Evolutionary conservation across 1,139 yeast genomes (phyloP), one percentile per base, ranked within the genome.

Genomic region (Taphrina flavorubra): DNA sequence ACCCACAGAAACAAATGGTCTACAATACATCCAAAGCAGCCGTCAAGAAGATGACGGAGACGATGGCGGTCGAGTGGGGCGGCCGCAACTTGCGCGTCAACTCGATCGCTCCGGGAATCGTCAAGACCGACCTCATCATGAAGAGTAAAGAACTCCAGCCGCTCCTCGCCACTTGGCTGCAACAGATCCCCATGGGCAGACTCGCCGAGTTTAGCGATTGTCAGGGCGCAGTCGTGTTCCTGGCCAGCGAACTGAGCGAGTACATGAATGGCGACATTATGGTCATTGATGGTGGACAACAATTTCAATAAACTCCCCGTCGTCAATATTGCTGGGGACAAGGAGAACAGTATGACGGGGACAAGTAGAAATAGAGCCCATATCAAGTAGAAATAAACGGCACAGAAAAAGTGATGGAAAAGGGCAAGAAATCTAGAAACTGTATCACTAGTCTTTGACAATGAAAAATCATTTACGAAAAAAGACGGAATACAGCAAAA

Each of bases 191-290:
- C 10, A 53, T 58, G 39, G 70, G 65, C 7, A 55, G 70, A 13
- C 46, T 68, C 51, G 70, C 67, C 3, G 65, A 64, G 18, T 59
- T 63, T 82, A 88, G 65, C 85, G 91, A 87, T 78, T 82, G 87
- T 75, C 87, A 86, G 55, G 89, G 90, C 68, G 88, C 89, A 47
- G 86, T 86, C 76, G 83, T 87, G 74, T 87, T 86, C 80, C 82
- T 87, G 72, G 90, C 90, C 16, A 78, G 82, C 61, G 84, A 85
- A 72, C 90, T 90, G 37, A 81, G 87, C 44, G 81, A 87, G 42
- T 87, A 81, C 79, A 85, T 88, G 74, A 87, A 90, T 18, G 91
- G 91, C 47, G 79, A 86, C 47, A 89, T 87, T 73, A 79, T 87
- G 69, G 79, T 86, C 71, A 87, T 87, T 70, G 91, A 87, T 74